Evolutionary conservation across 805 yeast species (phyloP), one percentile per base, ranked within the genome.

Genomic region (Saccharomycopsis oosterbeekiorum): DNA sequence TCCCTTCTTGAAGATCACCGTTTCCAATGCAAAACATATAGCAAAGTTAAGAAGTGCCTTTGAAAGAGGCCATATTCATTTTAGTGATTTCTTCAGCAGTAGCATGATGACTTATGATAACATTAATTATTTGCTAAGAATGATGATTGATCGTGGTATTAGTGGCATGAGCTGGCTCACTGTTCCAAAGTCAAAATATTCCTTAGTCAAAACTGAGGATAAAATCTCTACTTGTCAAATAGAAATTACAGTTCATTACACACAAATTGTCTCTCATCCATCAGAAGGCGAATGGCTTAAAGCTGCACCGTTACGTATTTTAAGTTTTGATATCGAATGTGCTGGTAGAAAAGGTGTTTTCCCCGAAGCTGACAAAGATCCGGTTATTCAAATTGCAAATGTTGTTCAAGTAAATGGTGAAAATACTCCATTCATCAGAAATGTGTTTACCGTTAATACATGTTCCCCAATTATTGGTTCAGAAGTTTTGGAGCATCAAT

Each of bases 81-180:
- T 79, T 70, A 84, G 86, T 55, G 83, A 81, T 34, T 75, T 84
- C 59, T 87, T 89, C 72, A 80, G 83, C 26, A 76, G 81, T 1
- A 84, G 86, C 65, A 73, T 80, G 15, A 84, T 86, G 67, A 84
- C 97, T 0, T 94, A 85, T 70, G 99, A 94, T 73, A 94, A 94
- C 70, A 85, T 94, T 64, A 89, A 91, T 60, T 96, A 87, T 70
- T 76, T 90, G 41, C 73, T 96, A 62, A 79, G 99, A 67, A 76
- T 92, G 73, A 90, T 94, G 94, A 83, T 94, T 54, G 99, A 94
- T 74, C 86, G 96, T 73, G 83, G 86, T 57, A 89, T 93, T 64
- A 87, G 93, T 0, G 96, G 99, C 47, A 94, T 94, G 99, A 88
- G 96, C 29, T 94, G 99, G 99, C 79, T 96, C 34, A 88, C 97